Evolutionary conservation across 192 early-diverging fungal species (phyloP).

Genomic region (Mortierella hygrophila): DNA sequence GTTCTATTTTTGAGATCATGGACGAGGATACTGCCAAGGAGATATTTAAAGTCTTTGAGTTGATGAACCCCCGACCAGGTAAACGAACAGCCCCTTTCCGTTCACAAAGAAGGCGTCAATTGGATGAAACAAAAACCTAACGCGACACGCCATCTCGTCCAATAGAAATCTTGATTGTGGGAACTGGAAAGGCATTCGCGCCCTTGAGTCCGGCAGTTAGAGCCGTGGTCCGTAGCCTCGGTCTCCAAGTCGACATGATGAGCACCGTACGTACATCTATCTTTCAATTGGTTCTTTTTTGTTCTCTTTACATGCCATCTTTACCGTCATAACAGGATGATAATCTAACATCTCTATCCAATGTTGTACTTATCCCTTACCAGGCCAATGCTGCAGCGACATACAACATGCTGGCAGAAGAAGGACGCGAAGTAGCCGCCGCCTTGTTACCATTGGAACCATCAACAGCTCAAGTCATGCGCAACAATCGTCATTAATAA

Average conservation of each 20-base stretch:
- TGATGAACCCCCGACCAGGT: slow-evolving; percentile 71
- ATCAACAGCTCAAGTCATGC: slow-evolving; percentile 39
- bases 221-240: slow-evolving; percentile 61
- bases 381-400: slow-evolving; percentile 70
- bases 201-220: slow-evolving; percentile 64
- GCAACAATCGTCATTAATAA: slow-evolving; percentile 11
- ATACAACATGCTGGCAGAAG: slow-evolving; percentile 69
- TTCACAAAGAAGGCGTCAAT: not conserved
- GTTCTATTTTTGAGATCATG: slow-evolving; percentile 45
- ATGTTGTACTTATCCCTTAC: slow-evolving; percentile 3
- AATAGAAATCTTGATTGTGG: slow-evolving; percentile 70
- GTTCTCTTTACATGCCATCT: not conserved
- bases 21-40: slow-evolving; percentile 60
- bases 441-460: slow-evolving; percentile 64
- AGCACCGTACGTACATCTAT: slow-evolving; percentile 62
- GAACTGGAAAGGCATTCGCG: slow-evolving; percentile 66
- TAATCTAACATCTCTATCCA: not conserved
- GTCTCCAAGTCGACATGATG: slow-evolving; percentile 71
- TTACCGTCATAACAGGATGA: not conserved
- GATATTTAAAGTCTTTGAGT: slow-evolving; percentile 66
- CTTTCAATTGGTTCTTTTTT: not conserved
- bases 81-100: slow-evolving; percentile 1
- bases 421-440: slow-evolving; percentile 69
- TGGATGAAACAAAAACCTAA: not conserved
- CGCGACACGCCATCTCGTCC: not conserved